A percentile compares a stretch with the other conserved stretches of the same genome.
Evolutionary conservation across 352 stramenopile genomes (phyloP).

Genomic region (Globisporangium canariense): DNA sequence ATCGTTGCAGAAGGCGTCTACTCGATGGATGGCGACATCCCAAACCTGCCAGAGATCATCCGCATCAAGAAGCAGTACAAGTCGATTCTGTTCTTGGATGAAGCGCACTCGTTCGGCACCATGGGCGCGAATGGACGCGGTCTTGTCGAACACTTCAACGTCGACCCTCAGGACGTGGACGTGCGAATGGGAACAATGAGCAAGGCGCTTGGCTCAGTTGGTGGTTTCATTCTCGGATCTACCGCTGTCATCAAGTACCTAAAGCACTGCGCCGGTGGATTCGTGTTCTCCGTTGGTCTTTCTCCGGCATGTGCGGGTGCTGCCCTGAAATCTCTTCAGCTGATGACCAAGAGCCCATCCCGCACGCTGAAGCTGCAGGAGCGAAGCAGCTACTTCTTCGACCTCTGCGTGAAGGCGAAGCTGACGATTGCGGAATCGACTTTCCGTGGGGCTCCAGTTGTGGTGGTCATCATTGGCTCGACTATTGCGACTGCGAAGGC

Average conservation of each 20-base stretch:
- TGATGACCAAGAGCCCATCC: conserved; percentile 57
- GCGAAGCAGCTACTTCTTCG: conserved; percentile 70
- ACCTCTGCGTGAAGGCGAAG: conserved; percentile 61
- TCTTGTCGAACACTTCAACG: conserved; percentile 50
- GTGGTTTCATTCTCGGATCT: conserved; percentile 60
- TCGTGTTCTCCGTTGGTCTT: conserved; percentile 78
- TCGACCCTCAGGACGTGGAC: conserved; percentile 46
- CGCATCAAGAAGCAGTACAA: conserved; percentile 72
- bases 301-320: conserved; percentile 64
- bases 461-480: conserved; percentile 75
- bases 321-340: conserved; percentile 62
- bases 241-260: conserved; percentile 52
- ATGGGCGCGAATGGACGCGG: conserved; percentile 53
- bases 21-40: conserved; percentile 71
- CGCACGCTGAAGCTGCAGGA: conserved; percentile 65
- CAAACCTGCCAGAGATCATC: conserved; percentile 47
- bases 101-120: conserved; percentile 67
- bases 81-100: conserved; percentile 52
- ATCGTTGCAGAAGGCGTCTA: conserved; percentile 69
- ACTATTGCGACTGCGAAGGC: conserved; percentile 77
- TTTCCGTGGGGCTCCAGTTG: conserved; percentile 66
- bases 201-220: conserved; percentile 65
- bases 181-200: conserved; percentile 74
- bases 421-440: conserved; percentile 59
- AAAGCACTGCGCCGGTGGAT: conserved; percentile 64